Evolutionary conservation across 2,329 filamentous ascomycete genomes (phyloP), one percentile per base, ranked within the genome.

Genomic region (Colletotrichum costaricense): DNA sequence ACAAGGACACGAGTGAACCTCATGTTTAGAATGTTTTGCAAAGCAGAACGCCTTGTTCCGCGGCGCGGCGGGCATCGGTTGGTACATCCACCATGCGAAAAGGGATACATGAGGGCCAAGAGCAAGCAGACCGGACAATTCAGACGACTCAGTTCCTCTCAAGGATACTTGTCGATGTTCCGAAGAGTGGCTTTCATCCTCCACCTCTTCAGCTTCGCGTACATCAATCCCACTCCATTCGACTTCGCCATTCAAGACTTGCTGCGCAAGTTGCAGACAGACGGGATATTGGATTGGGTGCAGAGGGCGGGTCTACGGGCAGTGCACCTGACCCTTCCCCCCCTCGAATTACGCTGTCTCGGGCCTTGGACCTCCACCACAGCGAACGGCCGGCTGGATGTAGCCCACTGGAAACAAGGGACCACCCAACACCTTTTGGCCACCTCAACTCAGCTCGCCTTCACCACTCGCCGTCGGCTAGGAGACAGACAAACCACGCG

Each of bases 1-100:
- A 66, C 73, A 74, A 74, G 71, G 73, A 65, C 63, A 67, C 52
- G 73, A 75, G 71, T 71, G 67, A 75, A 67, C 38, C 73, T 74
- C 73, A 24, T 73, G 71, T 75, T 67, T 70, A 75, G 69, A 66
- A 73, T 69, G 49, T 59, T 60, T 59, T 75, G 73, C 73, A 64
- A 67, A 69, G 71, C 70, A 71, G 66, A 60, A 70, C 57, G 63
- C 65, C 69, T 74, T 69, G 69, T 69, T 73, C 54, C 67, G 67
- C 67, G 62, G 67, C 71, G 67, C 67, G 38, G 71, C 46, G 54
- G 69, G 42, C 16, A 64, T 63, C 73, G 65, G 70, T 55, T 69
- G 64, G 56, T 8, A 30, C 22, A 54, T 28, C 24, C 63, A 35
- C 52, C 9, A 52, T 56, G 33, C 35, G 26, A 66, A 60, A 58